Evolutionary conservation across 768 basidiomycete species (phyloP).

Genomic region (Agaricus blazei): DNA sequence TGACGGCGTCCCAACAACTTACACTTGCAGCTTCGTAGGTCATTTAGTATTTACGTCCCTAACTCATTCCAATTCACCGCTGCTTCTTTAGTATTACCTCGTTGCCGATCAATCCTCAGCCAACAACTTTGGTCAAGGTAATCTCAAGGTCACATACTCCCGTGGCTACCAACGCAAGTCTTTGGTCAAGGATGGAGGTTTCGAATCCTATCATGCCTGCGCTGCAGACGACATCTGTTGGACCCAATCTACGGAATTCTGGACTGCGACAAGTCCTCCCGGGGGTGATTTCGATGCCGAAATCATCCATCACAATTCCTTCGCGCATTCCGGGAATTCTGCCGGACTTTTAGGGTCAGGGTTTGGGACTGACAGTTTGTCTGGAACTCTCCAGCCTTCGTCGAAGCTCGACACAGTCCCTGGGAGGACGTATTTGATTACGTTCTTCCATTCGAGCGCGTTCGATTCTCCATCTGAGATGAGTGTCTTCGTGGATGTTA

Average conservation of each 20-base stretch:
- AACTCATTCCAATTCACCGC: background rate
- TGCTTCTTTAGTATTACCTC: constrained; percentile 34
- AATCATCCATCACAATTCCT: constrained; percentile 36
- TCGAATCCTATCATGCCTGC: constrained; percentile 36
- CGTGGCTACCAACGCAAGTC: constrained; percentile 40
- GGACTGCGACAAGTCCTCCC: constrained; percentile 31
- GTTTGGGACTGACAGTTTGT: constrained; percentile 26
- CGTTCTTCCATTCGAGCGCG: constrained; percentile 37
- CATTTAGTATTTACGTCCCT: background rate
- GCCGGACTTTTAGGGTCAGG: constrained; percentile 41
- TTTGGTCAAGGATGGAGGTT: constrained; percentile 35
- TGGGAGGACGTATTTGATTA: constrained; percentile 33
- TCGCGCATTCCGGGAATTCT: constrained; percentile 34
- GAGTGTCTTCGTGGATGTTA: constrained; percentile 30
- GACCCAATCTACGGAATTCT: constrained; percentile 27
- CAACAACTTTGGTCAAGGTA: constrained; percentile 40
- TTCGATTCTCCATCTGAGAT: constrained; percentile 30
- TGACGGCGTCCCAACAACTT: constrained; percentile 39
- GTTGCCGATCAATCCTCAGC: constrained; percentile 38
- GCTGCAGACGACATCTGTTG: constrained; percentile 32
- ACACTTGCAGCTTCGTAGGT: constrained; percentile 45
- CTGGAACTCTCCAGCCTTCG: constrained; percentile 33
- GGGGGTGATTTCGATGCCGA: constrained; percentile 37
- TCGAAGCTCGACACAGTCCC: constrained; percentile 27
- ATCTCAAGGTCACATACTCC: constrained; percentile 40